phyloP scores from a whole-genome alignment of 306 rosid genomes.

The Neltuma alba region DNA sequence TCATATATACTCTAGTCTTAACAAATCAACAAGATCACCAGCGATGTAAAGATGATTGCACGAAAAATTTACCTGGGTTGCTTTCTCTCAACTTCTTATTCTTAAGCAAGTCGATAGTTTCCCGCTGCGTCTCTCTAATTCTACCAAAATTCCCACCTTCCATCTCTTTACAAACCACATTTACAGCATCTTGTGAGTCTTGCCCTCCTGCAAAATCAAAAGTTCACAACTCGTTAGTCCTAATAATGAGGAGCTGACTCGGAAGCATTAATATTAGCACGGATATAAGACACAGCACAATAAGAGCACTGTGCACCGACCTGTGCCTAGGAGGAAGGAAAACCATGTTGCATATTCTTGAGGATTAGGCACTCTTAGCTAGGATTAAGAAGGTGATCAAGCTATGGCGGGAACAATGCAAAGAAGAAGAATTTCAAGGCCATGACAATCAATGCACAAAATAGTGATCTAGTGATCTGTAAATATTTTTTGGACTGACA shows the following conservation, averaged over 20 bases:
- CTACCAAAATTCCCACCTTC: constrained; percentile 29
- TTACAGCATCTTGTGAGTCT: constrained; percentile 41
- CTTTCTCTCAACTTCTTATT: constrained; percentile 55
- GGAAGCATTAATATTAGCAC: background rate
- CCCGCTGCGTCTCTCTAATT: constrained; percentile 33
- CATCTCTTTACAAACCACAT: constrained; percentile 30
- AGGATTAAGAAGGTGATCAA: background rate
- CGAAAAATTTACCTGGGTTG: constrained; percentile 47
- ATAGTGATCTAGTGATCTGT: no score
- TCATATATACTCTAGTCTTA: constrained; percentile 1
- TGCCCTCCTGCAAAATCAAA: constrained; percentile 52
- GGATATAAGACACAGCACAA: background rate
- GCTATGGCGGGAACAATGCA: background rate
- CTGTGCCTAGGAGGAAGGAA: background rate
- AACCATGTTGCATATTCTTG: background rate
- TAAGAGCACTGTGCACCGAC: no score
- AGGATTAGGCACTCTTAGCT: background rate
- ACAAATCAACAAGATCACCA: background rate
- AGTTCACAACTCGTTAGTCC: constrained; percentile 9
- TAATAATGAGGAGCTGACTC: background rate
- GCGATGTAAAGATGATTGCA: background rate
- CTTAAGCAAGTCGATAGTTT: constrained; percentile 43
- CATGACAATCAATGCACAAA: no score
- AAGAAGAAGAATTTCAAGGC: background rate
- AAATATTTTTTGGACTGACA: no score